Evolutionary conservation across 495 filamentous ascomycete genomes (phyloP), one percentile per base, ranked within the genome.

Genomic region (Xylaria nigripes): DNA sequence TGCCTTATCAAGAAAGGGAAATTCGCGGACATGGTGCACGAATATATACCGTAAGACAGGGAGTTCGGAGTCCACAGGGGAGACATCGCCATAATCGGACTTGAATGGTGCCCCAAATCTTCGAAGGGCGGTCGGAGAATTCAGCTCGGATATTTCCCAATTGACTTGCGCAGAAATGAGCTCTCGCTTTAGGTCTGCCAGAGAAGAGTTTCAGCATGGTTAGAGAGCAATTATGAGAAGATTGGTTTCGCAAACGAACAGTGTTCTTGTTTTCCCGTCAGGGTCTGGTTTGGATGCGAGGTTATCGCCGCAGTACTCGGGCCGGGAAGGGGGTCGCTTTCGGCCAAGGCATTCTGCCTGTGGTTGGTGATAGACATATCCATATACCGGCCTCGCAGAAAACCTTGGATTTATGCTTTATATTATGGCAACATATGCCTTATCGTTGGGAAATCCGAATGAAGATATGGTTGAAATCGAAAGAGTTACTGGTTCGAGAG

Each of bases 261-360:
- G 67, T 98, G 94, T 70, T 98, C 93, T 79, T 98, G 94, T 71
- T 95, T 97, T 52, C 93, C 93, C 2, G 90, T 95, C 58, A 98
- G 71, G 27, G 64, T 62, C 55, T 76, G 72, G 45, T 58, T 56
- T 12, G 68, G 63, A 38, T 60, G 57, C 44, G 62, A 57, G 27
- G 46, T 21, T 27, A 55, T 19, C 16, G 57, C 42, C 16, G 24
- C 25, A 46, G 49, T 48, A 27, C 22, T 51, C 23, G 32, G 13
- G 16, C 27, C 23, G 3, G 40, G 49, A 42, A 42, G n/a, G 13
- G 52, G 41, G 50, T 43, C 45, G 34, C 50, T 56, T 52, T 44
- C 46, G 53, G 52, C 55, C 38, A 54, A 41, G 50, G 47, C 57
- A 61, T 62, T 59, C 48, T 61, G 64, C 54, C 51, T 34, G 45